phyloP scores from a whole-genome alignment of 2,329 filamentous ascomycete genomes.

The Beauveria sp. region DNA sequence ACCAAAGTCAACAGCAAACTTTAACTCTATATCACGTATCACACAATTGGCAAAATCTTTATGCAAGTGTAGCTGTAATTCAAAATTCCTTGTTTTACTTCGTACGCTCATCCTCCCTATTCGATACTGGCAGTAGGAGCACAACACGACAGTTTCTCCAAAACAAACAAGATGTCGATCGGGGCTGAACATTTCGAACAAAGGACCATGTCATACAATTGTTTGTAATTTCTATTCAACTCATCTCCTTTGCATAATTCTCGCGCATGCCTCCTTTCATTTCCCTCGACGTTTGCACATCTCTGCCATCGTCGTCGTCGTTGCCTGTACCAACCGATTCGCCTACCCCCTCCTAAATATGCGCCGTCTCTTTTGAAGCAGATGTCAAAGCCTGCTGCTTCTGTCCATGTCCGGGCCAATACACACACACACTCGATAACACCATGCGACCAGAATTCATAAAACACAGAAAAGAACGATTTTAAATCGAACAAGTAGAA shows the following conservation, averaged over 20 bases:
- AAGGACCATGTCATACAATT: not conserved
- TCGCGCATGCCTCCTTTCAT: not conserved
- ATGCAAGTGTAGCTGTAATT: not conserved
- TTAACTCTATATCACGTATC: not conserved
- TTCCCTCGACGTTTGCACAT: not conserved
- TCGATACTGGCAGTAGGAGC: not conserved
- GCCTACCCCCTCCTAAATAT: not conserved
- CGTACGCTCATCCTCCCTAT: not conserved
- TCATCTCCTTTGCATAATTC: slow-evolving; percentile 2
- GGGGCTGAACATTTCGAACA: not conserved
- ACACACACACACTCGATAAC: not conserved
- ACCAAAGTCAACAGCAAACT: not conserved
- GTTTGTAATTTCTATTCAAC: slow-evolving; percentile 7
- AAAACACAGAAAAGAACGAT: not conserved
- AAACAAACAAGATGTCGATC: no score
- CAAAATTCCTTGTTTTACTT: not conserved
- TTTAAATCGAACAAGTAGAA: not conserved
- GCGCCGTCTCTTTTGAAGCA: not conserved
- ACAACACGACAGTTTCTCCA: not conserved
- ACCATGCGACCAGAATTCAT: not conserved
- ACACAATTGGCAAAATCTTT: not conserved
- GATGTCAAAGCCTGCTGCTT: not conserved
- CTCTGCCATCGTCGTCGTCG: not conserved
- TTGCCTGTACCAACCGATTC: not conserved
- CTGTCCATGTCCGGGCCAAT: no score